Conservation (phyloP, 495 filamentous ascomycete species). For the Talaromyces stipitatus region DNA sequence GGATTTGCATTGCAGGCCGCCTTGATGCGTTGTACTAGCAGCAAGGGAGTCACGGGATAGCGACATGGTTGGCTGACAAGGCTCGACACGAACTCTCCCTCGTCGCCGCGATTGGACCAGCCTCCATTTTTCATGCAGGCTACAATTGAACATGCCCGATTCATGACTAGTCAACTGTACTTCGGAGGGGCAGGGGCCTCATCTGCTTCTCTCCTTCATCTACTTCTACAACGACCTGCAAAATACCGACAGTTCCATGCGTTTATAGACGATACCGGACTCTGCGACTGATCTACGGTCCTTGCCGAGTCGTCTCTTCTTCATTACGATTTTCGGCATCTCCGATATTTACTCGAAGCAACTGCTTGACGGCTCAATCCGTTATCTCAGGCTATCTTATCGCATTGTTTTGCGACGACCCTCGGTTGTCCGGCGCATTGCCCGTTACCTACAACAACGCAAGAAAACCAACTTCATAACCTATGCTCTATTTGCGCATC, state of each 20-base stretch:
- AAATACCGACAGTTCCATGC: background rate
- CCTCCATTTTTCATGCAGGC: slow-evolving; percentile 11
- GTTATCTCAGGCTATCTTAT: background rate
- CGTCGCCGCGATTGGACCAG: slow-evolving; percentile 19
- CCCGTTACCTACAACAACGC: background rate
- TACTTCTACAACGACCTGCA: background rate
- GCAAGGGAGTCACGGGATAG: slow-evolving; percentile 4
- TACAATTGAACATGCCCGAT: background rate
- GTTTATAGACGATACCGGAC: background rate
- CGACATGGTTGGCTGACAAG: slow-evolving; percentile 4
- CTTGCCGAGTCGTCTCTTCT: background rate
- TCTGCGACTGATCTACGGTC: background rate
- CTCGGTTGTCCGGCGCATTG: background rate
- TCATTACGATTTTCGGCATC: background rate
- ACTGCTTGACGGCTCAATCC: background rate
- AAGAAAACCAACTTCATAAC: background rate
- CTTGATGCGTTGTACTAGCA: background rate
- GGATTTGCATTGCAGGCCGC: background rate
- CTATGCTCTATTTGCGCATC: background rate
- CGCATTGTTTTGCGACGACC: background rate
- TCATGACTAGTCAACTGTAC: background rate
- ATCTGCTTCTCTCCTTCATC: background rate
- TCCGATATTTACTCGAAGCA: background rate
- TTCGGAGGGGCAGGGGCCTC: background rate
- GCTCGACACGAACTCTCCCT: background rate